Percentiles rank a stretch among this genome's conserved stretches.
These are phyloP conservation scores for Neurospora tetraspora DNA, from an alignment of 495 filamentous ascomycete species.

Conservation along the genomic window DNA sequence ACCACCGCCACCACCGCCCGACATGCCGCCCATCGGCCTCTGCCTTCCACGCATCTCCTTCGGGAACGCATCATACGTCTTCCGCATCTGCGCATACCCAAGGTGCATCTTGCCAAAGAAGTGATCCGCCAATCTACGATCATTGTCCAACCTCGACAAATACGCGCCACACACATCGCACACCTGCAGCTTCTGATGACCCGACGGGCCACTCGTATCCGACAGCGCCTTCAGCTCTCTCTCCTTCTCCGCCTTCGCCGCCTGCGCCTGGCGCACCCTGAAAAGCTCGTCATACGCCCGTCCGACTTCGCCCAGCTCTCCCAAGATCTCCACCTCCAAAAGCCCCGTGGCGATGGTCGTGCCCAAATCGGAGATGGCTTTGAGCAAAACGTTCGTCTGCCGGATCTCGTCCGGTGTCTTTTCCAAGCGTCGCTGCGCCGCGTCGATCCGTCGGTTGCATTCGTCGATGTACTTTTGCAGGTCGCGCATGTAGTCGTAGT, in stretches of 20 bases:
- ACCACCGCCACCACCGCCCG: constrained; percentile 34
- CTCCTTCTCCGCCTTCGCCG: constrained; percentile 75
- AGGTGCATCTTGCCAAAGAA: constrained; percentile 99
- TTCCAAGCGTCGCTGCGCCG: constrained; percentile 80
- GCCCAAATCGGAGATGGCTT: constrained; percentile 74
- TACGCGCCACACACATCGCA: constrained; percentile 96
- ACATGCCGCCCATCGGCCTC: constrained; percentile 50
- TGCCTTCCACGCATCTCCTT: constrained; percentile 63
- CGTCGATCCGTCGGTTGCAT: constrained; percentile 88
- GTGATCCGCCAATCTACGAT: constrained; percentile 86
- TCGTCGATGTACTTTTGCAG: constrained; percentile 94
- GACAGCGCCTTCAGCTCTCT: constrained; percentile 82
- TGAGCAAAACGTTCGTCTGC: constrained; percentile 88
- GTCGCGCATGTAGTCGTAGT: constrained; percentile 93
- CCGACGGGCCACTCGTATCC: constrained; percentile 88
- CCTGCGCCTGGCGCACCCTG: constrained; percentile 68
- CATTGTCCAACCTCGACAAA: constrained; percentile 82
- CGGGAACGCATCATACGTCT: constrained; percentile 73
- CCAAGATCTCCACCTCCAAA: constrained; percentile 76
- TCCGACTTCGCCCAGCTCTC: constrained; percentile 69
- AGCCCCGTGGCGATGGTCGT: constrained; percentile 73
- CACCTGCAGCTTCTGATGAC: constrained; percentile 96
- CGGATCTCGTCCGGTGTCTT: constrained; percentile 97
- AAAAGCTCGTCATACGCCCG: constrained; percentile 78
- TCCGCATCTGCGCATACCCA: constrained; percentile 95